phyloP scores from a whole-genome alignment of 192 early-diverging fungal genomes.

The Borealophlyctis nickersoniae region DNA sequence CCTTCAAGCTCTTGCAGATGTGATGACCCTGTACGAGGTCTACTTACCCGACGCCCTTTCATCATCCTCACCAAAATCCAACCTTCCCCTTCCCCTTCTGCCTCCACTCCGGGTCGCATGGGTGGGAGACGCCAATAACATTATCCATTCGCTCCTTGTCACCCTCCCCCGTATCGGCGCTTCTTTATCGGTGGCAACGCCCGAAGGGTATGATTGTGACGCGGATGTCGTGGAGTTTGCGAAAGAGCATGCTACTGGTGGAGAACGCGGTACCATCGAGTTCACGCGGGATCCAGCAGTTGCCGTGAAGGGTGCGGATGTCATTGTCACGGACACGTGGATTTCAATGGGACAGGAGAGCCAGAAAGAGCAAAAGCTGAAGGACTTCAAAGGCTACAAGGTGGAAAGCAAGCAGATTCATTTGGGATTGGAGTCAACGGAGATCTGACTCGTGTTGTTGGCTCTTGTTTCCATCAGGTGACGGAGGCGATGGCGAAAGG shows the following conservation, averaged over 20 bases:
- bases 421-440: not conserved
- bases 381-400: slow-evolving; percentile 81
- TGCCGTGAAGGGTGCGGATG: slow-evolving; percentile 78
- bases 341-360: slow-evolving; percentile 96
- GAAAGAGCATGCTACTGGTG: slow-evolving; percentile 52
- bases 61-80: not conserved
- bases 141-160: slow-evolving; percentile 85
- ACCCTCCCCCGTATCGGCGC: slow-evolving; percentile 83
- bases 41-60: slow-evolving; percentile 40
- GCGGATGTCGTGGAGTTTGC: slow-evolving; percentile 69
- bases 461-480: slow-evolving; percentile 43
- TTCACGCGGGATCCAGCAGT: slow-evolving; percentile 68
- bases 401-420: slow-evolving; percentile 1
- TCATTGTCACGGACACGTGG: slow-evolving; percentile 98
- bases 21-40: slow-evolving; percentile 91
- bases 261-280: slow-evolving; percentile 26
- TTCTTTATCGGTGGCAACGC: slow-evolving; percentile 77
- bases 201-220: slow-evolving; percentile 74
- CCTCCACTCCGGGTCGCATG: slow-evolving; percentile 84
- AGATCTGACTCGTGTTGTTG: not conserved
- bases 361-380: slow-evolving; percentile 79
- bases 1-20: slow-evolving; percentile 93
- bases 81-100: slow-evolving; percentile 48
- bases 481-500: slow-evolving; percentile 79
- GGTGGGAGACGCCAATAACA: slow-evolving; percentile 99